A percentile compares a stretch with the other conserved stretches of the same genome.
Evolutionary conservation across 2,329 filamentous ascomycete species (phyloP).

Genomic region (Coleophoma eucalyptorum): DNA sequence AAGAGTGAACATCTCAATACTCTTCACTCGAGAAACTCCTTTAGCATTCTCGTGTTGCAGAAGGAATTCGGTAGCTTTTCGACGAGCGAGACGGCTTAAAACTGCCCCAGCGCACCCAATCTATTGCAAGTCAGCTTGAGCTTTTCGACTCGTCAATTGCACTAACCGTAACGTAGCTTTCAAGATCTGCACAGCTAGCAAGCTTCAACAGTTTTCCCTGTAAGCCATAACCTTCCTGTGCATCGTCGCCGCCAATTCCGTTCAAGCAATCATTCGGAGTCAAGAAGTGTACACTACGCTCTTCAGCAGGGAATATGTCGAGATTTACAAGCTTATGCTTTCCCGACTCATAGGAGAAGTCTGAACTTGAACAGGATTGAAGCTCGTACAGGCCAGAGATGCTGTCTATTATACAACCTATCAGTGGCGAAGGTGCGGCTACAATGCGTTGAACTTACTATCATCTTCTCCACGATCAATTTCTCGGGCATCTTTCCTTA

Average conservation of each 20-base stretch:
- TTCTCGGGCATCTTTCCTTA: conserved; percentile 23
- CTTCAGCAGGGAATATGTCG: conserved; percentile 36
- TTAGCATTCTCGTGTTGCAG: conserved; percentile 52
- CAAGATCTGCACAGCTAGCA: conserved; percentile 67
- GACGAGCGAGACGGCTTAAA: conserved; percentile 71
- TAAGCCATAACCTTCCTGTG: conserved; percentile 37
- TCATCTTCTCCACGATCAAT: conserved; percentile 17
- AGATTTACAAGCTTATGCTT: conserved; percentile 62
- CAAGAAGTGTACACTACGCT: conserved; percentile 53
- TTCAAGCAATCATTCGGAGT: conserved; percentile 48
- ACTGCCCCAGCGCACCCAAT: conserved; percentile 86
- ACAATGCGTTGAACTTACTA: conserved; percentile 12
- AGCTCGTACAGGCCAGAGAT: conserved; percentile 44
- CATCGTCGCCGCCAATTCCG: conserved; percentile 32
- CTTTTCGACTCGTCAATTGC: not conserved
- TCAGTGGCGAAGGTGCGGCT: not conserved
- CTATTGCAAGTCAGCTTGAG: conserved; percentile 8
- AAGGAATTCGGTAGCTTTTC: conserved; percentile 58
- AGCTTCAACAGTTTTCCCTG: conserved; percentile 66
- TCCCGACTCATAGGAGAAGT: conserved; percentile 68
- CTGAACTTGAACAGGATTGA: conserved; percentile 64
- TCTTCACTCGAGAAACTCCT: conserved; percentile 55
- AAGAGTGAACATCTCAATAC: conserved; percentile 73
- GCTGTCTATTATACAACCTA: conserved; percentile 23
- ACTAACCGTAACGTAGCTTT: conserved; percentile 65